Evolutionary conservation across 176 grass and related monocot genomes (phyloP).

Genomic region (Oryza longistaminata): DNA sequence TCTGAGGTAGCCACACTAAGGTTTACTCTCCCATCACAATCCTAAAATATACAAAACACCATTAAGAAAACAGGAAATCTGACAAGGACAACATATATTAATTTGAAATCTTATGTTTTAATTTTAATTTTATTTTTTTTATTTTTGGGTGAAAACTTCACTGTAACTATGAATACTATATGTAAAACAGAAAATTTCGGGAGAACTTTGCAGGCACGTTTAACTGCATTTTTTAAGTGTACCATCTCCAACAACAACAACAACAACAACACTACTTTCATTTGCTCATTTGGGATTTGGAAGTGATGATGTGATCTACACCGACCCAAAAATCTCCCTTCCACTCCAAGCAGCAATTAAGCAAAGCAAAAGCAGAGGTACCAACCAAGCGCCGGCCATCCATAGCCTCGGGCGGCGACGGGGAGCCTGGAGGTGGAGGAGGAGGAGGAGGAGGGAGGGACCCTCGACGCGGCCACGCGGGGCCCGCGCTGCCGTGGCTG

Average conservation of each 20-base stretch:
- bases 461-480: not conserved
- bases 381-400: not conserved
- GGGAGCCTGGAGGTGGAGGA: not conserved
- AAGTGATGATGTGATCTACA: too few relatives aligned
- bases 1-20: slow-evolving; percentile 32
- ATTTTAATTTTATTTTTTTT: too few relatives aligned
- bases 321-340: not conserved
- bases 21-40: slow-evolving; percentile 46
- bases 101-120: not conserved
- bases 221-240: not conserved
- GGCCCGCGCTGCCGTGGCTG: not conserved
- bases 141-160: not conserved
- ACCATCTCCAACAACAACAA: not conserved
- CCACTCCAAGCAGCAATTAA: not conserved
- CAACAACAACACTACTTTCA: not conserved
- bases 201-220: not conserved
- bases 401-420: not conserved
- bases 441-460: not conserved
- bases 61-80: not conserved
- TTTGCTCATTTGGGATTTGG: not conserved
- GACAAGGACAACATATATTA: not conserved
- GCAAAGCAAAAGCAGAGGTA: not conserved
- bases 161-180: not conserved
- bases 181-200: not conserved
- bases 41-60: slow-evolving; percentile 42